Percentiles rank a stretch among this genome's conserved stretches.
Evolutionary conservation across 805 yeast species (phyloP).

Genomic region (Starmerella apis): DNA sequence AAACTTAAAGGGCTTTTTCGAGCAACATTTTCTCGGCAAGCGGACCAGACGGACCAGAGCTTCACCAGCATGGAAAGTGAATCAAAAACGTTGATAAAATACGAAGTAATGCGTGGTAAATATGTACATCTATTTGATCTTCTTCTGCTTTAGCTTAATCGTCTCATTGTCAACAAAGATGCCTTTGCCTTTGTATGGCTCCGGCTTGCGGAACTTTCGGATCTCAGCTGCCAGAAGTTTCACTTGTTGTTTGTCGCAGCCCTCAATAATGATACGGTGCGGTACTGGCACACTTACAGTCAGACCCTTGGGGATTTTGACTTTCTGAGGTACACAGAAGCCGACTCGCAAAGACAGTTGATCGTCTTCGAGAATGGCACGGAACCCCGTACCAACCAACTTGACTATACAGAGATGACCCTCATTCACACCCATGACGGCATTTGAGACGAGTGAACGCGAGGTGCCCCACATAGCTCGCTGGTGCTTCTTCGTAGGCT

Average conservation of each 20-base stretch:
- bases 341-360: slow-evolving; percentile 77
- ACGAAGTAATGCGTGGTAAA: too few relatives aligned
- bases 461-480: slow-evolving; percentile 92
- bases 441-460: slow-evolving; percentile 65
- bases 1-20: too few relatives aligned
- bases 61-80: too few relatives aligned
- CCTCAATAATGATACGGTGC: slow-evolving; percentile 74
- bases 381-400: slow-evolving; percentile 94
- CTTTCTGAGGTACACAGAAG: slow-evolving; percentile 66
- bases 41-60: too few relatives aligned
- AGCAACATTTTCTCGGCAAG: too few relatives aligned
- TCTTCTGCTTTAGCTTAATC: slow-evolving; percentile 79
- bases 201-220: slow-evolving; percentile 86
- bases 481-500: slow-evolving; percentile 53
- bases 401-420: slow-evolving; percentile 82
- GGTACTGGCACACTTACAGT: slow-evolving; percentile 72
- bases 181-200: slow-evolving; percentile 98
- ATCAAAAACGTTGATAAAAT: too few relatives aligned
- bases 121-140: slow-evolving; percentile 55
- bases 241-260: slow-evolving; percentile 78
- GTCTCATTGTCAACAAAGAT: slow-evolving; percentile 86
- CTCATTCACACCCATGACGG: slow-evolving; percentile 78
- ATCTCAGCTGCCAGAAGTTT: slow-evolving; percentile 79
- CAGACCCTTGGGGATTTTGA: slow-evolving; percentile 67
- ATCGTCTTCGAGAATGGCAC: slow-evolving; percentile 65